Conservation (phyloP, 345 rosid species). For the Syzygium jambos region DNA sequence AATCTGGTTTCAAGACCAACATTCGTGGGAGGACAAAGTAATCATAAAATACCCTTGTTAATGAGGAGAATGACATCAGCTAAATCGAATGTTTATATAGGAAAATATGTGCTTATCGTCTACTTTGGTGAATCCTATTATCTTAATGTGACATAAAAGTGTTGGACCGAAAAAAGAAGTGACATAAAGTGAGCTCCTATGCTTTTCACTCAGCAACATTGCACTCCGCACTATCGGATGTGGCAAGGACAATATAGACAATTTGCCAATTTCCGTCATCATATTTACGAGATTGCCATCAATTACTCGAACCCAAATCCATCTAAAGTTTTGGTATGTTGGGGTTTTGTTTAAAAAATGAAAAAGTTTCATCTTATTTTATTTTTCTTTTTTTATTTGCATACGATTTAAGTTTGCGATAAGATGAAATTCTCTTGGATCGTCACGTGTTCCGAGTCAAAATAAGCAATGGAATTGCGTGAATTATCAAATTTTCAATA, state of each 20-base stretch:
- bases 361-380: too few species aligned
- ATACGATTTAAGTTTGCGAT: background rate
- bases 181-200: background rate
- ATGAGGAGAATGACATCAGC: background rate
- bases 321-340: too few species aligned
- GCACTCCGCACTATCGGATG: background rate
- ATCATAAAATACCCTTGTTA: background rate
- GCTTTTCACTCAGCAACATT: background rate
- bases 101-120: background rate
- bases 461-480: background rate
- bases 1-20: background rate
- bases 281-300: background rate
- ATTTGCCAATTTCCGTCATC: background rate
- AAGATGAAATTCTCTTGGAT: background rate
- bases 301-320: background rate
- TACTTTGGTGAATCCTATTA: background rate
- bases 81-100: background rate
- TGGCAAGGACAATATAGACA: background rate
- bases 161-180: too few species aligned
- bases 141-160: too few species aligned
- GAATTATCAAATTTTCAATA: background rate
- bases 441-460: background rate
- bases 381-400: too few species aligned
- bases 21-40: background rate
- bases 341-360: too few species aligned